These are phyloP conservation scores for Suhomyces bribrorum DNA, from an alignment of 1,139 yeast species.

Conservation along the genomic window DNA sequence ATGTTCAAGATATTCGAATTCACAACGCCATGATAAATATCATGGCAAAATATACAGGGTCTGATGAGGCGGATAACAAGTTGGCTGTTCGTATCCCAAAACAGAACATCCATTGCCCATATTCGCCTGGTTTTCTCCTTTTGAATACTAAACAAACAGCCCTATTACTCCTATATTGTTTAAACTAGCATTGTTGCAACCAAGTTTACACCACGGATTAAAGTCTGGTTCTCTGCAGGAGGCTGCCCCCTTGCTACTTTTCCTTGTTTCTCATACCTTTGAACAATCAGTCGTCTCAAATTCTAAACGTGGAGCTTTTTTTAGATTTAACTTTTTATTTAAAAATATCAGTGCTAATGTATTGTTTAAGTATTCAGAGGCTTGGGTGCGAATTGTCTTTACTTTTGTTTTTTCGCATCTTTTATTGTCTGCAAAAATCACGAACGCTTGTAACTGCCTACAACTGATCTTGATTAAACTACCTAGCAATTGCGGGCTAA, in stretches of 20 bases:
- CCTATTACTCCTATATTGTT: background rate
- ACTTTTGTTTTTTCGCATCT: background rate
- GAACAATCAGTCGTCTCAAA: background rate
- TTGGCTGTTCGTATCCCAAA: background rate
- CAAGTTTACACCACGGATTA: background rate
- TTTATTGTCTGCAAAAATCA: constrained; percentile 9
- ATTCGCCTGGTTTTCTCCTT: background rate
- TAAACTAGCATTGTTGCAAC: background rate
- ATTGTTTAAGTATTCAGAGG: constrained; percentile 2
- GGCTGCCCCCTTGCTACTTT: background rate
- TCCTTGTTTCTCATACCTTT: background rate
- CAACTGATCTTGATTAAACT: background rate
- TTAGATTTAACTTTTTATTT: background rate
- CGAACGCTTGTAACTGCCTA: background rate
- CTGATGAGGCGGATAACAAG: background rate
- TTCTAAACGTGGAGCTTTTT: constrained; percentile 1
- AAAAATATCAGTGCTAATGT: constrained; percentile 1
- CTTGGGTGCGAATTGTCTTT: constrained; percentile 1
- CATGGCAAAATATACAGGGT: too few species aligned
- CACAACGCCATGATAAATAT: too few species aligned
- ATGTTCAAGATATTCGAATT: too few species aligned
- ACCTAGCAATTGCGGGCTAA: background rate
- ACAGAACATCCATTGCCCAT: background rate
- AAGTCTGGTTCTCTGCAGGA: constrained; percentile 1
- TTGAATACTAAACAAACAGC: background rate